Percentiles rank a stretch among this genome's conserved stretches.
phyloP scores from a whole-genome alignment of 1,284 basidiomycete genomes.

The Apiotrichum porosum region DNA sequence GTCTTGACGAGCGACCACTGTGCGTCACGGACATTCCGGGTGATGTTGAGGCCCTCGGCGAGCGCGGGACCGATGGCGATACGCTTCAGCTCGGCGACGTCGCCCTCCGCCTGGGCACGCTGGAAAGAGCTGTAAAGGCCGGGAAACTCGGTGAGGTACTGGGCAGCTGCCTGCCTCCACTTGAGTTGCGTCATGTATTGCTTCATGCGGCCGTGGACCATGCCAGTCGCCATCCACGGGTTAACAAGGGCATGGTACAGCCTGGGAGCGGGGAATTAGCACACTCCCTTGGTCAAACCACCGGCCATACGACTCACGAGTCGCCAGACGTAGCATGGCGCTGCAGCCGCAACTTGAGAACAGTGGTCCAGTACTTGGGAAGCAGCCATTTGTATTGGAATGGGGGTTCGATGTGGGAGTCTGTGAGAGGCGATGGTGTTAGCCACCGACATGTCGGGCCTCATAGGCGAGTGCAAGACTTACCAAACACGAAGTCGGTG shows the following conservation, averaged over 20 bases:
- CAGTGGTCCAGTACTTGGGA: not conserved
- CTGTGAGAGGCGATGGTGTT: not conserved
- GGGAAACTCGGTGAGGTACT: not conserved
- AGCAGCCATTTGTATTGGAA: not conserved
- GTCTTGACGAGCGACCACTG: not conserved
- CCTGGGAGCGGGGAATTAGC: too few species aligned
- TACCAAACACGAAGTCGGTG: slow-evolving; percentile 5
- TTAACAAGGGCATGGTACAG: too few species aligned
- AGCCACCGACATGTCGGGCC: not conserved
- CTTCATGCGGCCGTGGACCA: too few species aligned
- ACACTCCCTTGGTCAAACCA: too few species aligned
- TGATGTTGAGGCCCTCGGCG: not conserved
- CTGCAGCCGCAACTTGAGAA: too few species aligned
- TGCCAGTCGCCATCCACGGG: too few species aligned
- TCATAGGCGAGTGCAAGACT: slow-evolving; percentile 1
- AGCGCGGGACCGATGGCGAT: not conserved
- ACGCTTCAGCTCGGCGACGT: not conserved
- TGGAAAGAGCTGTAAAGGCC: not conserved
- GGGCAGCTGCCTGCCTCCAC: too few species aligned
- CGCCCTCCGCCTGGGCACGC: not conserved
- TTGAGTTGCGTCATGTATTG: too few species aligned
- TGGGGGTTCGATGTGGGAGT: slow-evolving; percentile 9
- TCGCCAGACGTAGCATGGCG: too few species aligned
- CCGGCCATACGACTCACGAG: too few species aligned
- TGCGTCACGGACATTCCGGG: not conserved